Conservation (phyloP, 306 rosid species). For the Begonia loranthoides region DNA sequence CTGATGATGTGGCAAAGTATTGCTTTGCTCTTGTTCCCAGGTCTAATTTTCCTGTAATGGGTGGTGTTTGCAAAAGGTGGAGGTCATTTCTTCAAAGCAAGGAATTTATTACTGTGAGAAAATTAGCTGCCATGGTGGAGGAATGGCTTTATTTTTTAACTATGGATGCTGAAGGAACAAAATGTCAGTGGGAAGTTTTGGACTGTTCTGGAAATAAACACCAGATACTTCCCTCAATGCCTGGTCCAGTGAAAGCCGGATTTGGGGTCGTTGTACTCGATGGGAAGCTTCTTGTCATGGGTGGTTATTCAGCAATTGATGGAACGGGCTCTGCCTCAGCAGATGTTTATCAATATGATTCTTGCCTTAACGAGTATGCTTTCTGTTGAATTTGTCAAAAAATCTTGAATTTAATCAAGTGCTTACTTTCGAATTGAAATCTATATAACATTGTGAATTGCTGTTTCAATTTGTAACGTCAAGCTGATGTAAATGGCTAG, state of each 20-base stretch:
- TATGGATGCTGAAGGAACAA: constrained; percentile 38
- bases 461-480: too few relatives aligned
- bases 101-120: constrained; percentile 56
- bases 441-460: too few relatives aligned
- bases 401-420: too few relatives aligned
- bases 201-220: constrained; percentile 53
- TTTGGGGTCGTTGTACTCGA: constrained; percentile 62
- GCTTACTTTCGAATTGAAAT: too few relatives aligned
- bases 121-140: constrained; percentile 64
- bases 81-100: constrained; percentile 67
- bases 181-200: constrained; percentile 84
- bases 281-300: constrained; percentile 86
- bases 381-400: not conserved
- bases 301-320: constrained; percentile 43
- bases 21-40: constrained; percentile 96
- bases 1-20: constrained; percentile 79
- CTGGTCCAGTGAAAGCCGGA: constrained; percentile 44
- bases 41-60: constrained; percentile 49
- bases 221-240: constrained; percentile 56
- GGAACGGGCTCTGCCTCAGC: constrained; percentile 39
- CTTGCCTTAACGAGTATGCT: constrained; percentile 63
- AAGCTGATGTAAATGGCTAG: not conserved
- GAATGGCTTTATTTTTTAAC: constrained; percentile 90
- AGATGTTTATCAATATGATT: constrained; percentile 67
- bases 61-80: constrained; percentile 77